Conservation (phyloP, 2,329 filamentous ascomycete genomes). For the Fusarium anguioides region DNA sequence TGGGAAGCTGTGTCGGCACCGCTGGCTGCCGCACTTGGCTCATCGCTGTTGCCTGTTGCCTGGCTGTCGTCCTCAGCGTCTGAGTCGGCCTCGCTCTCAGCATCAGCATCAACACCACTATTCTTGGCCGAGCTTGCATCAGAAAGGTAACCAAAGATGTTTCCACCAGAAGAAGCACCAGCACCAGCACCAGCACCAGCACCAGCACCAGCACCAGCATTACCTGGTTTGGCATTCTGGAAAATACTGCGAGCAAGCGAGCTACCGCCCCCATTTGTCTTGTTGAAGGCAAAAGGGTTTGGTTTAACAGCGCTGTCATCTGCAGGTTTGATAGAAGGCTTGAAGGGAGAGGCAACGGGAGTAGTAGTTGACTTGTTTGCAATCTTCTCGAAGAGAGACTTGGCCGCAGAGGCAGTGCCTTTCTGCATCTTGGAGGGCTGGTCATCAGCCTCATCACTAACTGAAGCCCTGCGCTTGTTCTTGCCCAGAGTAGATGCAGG, state of each 20-base stretch:
- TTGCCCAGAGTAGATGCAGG: slow-evolving; percentile 53
- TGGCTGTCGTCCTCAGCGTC: slow-evolving; percentile 56
- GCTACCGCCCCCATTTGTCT: slow-evolving; percentile 50
- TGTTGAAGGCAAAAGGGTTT: slow-evolving; percentile 50
- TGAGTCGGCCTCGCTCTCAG: slow-evolving; percentile 58
- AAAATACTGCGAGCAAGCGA: slow-evolving; percentile 57
- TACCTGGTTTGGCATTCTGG: slow-evolving; percentile 52
- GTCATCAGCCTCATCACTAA: slow-evolving; percentile 58
- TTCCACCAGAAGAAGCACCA: slow-evolving; percentile 49
- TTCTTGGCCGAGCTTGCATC: slow-evolving; percentile 66
- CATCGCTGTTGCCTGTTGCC: slow-evolving; percentile 57
- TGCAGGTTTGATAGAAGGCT: slow-evolving; percentile 45
- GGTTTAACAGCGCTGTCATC: slow-evolving; percentile 47
- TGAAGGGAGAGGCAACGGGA: slow-evolving; percentile 48
- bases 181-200: slow-evolving; percentile 22
- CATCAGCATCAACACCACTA: slow-evolving; percentile 62
- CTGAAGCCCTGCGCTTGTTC: slow-evolving; percentile 64
- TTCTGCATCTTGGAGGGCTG: slow-evolving; percentile 64
- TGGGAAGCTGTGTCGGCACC: slow-evolving; percentile 55
- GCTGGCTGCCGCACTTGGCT: slow-evolving; percentile 56
- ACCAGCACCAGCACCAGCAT: slow-evolving; percentile 21
- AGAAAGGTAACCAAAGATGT: slow-evolving; percentile 71
- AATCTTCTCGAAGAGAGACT: slow-evolving; percentile 67
- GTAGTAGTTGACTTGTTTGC: slow-evolving; percentile 61
- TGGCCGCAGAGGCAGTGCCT: slow-evolving; percentile 64